Evolutionary conservation across 495 filamentous ascomycete species (phyloP), one percentile per base, ranked within the genome.

Genomic region (Pyronema omphalodes): DNA sequence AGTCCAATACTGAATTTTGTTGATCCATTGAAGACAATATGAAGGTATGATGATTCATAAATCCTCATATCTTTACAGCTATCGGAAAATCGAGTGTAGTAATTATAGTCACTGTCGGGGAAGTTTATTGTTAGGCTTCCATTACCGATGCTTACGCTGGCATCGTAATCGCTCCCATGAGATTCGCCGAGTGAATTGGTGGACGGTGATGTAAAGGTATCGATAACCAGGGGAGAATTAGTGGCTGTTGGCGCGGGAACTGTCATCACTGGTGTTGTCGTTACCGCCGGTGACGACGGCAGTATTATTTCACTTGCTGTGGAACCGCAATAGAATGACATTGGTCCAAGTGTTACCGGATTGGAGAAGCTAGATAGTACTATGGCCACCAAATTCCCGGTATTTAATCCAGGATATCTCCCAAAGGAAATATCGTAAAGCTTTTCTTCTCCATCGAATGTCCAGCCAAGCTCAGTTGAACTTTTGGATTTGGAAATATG

Each of bases 1-100:
- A 87, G 63, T 2, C 82, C 75, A 41, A 88, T 70, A 7, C 74
- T 79, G 65, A 86, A 88, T 29, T 75, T 71, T 58, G 74, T 77
- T 58, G 72, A 78, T 3, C 83, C 83, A 7, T 71, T 72, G 66
- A 82, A 86, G 11, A 74, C 73, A 51, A 87, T 74, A 67, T 86
- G 83, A n/a, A 88, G 69, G 65, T 81, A 84, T 14, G 71, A 68
- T 9, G 68, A 69, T 40, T 75, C 69, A 65, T 78, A 83, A 3
- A 71, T 55, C 8, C 68, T 65, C 52, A 86, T 66, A 61, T 84
- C 79, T 52, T 71, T 72, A 67, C 83, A 88, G 18, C 67, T 67
- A 34, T 61, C 66, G 0, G 74, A 67, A 41, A 88, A 65, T 60
- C 84, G 80, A 1, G 80, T 81, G 62, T 84, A 77, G 72, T 73